These are phyloP conservation scores for Penicillium sp. DNA, from an alignment of 2,329 filamentous ascomycete species.

Conservation along the genomic window DNA sequence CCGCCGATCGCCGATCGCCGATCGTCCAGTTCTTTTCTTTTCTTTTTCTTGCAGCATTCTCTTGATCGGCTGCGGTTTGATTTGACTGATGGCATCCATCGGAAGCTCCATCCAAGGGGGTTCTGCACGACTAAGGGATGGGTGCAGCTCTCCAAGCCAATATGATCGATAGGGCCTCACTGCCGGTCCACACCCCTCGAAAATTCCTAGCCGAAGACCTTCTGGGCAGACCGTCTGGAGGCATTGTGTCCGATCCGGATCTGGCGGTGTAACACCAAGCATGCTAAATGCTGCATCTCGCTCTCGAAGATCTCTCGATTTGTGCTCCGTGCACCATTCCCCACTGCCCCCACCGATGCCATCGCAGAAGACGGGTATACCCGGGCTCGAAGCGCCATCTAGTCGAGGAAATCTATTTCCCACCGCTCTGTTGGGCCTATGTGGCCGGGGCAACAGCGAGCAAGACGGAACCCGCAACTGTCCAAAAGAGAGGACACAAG, in stretches of 20 bases:
- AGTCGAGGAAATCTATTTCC: no score
- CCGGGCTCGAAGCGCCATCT: slow-evolving; percentile 5
- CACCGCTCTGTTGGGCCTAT: no score
- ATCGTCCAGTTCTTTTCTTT: slow-evolving; percentile 3
- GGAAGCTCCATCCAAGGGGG: slow-evolving; percentile 1
- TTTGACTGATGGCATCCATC: slow-evolving; percentile 8
- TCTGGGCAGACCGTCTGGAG: no score
- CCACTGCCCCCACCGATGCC: slow-evolving; percentile 3
- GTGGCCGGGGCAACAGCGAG: background rate
- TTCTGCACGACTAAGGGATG: slow-evolving; percentile 10
- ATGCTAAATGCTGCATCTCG: slow-evolving; percentile 13
- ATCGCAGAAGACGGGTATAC: slow-evolving; percentile 7
- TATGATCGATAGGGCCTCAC: slow-evolving; percentile 20
- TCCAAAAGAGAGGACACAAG: slow-evolving; percentile 8
- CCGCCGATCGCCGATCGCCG: slow-evolving; percentile 15
- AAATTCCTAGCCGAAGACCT: no score
- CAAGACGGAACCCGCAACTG: no score
- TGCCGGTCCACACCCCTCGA: slow-evolving; percentile 8
- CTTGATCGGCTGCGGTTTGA: no score
- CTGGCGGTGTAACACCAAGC: slow-evolving; percentile 27
- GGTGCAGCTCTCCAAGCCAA: slow-evolving; percentile 19
- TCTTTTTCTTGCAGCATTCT: background rate
- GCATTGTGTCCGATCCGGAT: slow-evolving; percentile 20
- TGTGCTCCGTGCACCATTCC: slow-evolving; percentile 5
- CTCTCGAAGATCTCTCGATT: slow-evolving; percentile 6